These are phyloP conservation scores for Tylopilus sp. DNA, from an alignment of 768 basidiomycete genomes.

Conservation along the genomic window DNA sequence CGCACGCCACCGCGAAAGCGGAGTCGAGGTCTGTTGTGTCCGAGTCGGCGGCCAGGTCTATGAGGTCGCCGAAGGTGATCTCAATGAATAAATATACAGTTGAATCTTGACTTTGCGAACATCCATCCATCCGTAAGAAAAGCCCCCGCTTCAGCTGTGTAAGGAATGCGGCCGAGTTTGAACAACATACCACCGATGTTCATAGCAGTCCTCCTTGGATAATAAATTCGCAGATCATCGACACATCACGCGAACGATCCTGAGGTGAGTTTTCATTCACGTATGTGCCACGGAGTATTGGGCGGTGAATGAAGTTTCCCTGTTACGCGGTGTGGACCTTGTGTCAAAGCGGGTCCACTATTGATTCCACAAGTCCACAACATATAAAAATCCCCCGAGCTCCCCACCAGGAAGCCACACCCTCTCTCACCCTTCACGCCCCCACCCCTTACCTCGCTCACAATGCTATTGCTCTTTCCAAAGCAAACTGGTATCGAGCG, in stretches of 20 bases:
- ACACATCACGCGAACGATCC: neutral
- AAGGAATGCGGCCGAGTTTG: neutral
- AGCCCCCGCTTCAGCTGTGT: neutral
- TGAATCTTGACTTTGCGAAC: neutral
- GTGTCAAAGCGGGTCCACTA: slow-evolving; percentile 29
- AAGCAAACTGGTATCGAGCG: slow-evolving; percentile 1
- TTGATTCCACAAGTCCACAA: slow-evolving; percentile 8
- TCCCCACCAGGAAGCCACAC: neutral
- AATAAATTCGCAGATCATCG: neutral
- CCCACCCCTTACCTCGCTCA: neutral
- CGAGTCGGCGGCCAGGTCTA: neutral
- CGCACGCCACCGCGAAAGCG: neutral
- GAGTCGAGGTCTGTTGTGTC: neutral
- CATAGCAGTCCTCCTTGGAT: too few relatives aligned
- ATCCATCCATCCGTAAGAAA: neutral
- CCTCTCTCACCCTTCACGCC: neutral
- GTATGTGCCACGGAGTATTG: slow-evolving; percentile 10
- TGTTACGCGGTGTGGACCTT: slow-evolving; percentile 14
- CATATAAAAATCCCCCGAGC: slow-evolving; percentile 17
- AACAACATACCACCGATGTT: neutral
- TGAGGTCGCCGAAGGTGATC: neutral
- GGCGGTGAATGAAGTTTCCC: slow-evolving; percentile 11
- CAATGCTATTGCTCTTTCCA: slow-evolving; percentile 9
- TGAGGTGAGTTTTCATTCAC: neutral
- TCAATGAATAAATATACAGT: neutral